Evolutionary conservation across 169 alveolate species (phyloP).

Genomic region (Plasmodium falciparum): DNA sequence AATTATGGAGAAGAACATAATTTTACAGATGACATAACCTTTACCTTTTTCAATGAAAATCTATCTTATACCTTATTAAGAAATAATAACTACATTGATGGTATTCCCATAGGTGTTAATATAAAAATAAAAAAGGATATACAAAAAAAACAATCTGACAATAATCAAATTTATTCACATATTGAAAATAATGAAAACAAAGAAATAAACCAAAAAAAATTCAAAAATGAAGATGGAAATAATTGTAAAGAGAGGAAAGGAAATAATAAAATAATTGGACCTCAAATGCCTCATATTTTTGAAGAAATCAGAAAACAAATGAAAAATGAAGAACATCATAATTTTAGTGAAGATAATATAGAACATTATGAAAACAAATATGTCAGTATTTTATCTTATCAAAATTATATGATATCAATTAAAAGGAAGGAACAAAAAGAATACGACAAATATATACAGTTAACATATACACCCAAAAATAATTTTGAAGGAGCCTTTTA

Average conservation of each 20-base stretch:
- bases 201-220: not conserved
- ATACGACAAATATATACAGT: conserved; percentile 42
- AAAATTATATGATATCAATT: conserved; percentile 36
- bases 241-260: not conserved
- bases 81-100: conserved; percentile 62
- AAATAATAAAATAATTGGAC: conserved; percentile 29
- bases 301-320: conserved; percentile 43
- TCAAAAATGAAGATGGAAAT: not conserved
- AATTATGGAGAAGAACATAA: conserved; percentile 6
- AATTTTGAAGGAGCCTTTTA: conserved; percentile 76
- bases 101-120: conserved; percentile 70
- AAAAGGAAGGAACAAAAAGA: conserved; percentile 60
- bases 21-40: conserved; percentile 46
- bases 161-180: too few species aligned
- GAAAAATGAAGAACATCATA: conserved; percentile 7
- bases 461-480: conserved; percentile 59
- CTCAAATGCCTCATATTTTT: conserved; percentile 41
- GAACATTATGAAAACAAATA: conserved; percentile 40
- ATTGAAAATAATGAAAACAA: not conserved
- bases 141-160: not conserved
- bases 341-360: not conserved
- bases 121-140: not conserved
- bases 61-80: conserved; percentile 48
- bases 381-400: conserved; percentile 30
- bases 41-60: conserved; percentile 72